A percentile compares a stretch with the other conserved stretches of the same genome.
These are phyloP conservation scores for Ophiostoma quercus DNA, from an alignment of 2,329 filamentous ascomycete genomes.

Conservation along the genomic window DNA sequence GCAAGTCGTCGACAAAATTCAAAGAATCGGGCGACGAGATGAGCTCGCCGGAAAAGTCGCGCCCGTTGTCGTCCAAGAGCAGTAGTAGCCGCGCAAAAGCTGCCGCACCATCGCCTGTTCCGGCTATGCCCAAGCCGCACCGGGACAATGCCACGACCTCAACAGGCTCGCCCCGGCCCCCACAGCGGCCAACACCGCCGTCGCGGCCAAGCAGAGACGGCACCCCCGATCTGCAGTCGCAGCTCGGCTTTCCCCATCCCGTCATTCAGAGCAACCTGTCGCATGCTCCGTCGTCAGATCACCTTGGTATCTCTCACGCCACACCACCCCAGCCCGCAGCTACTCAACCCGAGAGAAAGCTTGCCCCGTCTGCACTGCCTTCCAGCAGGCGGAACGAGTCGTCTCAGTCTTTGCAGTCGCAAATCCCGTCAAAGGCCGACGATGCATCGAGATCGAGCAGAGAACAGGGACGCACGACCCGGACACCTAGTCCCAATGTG, in stretches of 20 bases:
- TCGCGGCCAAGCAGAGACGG: constrained; percentile 63
- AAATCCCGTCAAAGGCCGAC: not conserved
- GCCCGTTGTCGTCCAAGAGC: constrained; percentile 9
- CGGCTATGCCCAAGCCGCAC: not conserved
- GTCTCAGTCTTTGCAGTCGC: not conserved
- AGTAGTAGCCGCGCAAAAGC: constrained; percentile 25
- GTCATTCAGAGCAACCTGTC: constrained; percentile 60
- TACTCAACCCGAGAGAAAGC: constrained; percentile 16
- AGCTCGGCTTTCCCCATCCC: constrained; percentile 47
- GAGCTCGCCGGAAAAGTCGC: constrained; percentile 38
- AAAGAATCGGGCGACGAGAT: constrained; percentile 36
- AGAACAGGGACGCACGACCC: constrained; percentile 29
- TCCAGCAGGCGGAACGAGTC: not conserved
- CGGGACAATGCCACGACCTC: not conserved
- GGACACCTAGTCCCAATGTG: constrained; percentile 52
- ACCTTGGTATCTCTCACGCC: constrained; percentile 38
- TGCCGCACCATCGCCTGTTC: constrained; percentile 24
- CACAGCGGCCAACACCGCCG: constrained; percentile 43
- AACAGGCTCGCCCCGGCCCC: constrained; percentile 27
- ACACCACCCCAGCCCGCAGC: constrained; percentile 25
- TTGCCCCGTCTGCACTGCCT: not conserved
- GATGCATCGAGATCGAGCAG: not conserved
- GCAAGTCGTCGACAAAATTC: constrained; percentile 57
- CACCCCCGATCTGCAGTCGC: constrained; percentile 52
- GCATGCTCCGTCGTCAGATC: constrained; percentile 45